phyloP scores from a whole-genome alignment of 441 rosid genomes.

The Erodium moschatum region DNA sequence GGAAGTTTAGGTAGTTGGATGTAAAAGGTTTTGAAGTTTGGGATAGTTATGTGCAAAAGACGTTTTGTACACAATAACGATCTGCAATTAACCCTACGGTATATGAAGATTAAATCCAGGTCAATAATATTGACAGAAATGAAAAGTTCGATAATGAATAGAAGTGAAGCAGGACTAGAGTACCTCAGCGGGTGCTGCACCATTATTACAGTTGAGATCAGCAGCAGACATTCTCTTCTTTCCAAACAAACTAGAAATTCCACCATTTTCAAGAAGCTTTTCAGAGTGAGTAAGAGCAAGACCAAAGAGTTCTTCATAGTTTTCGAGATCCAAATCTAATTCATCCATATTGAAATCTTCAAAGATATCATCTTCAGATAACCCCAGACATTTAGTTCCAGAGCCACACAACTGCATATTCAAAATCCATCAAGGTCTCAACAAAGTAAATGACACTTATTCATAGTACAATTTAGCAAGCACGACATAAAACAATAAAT shows the following conservation, averaged over 20 bases:
- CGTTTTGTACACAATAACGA: too few relatives aligned
- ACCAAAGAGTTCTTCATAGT: constrained; percentile 93
- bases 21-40: too few relatives aligned
- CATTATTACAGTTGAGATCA: constrained; percentile 43
- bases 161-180: constrained; percentile 22
- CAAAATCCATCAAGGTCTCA: too few relatives aligned
- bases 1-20: too few relatives aligned
- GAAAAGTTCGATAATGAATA: neutral
- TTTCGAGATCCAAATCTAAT: constrained; percentile 73
- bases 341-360: constrained; percentile 80
- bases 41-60: too few relatives aligned
- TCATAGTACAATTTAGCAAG: too few relatives aligned
- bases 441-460: too few relatives aligned
- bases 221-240: constrained; percentile 48
- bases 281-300: constrained; percentile 65
- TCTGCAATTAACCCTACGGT: too few relatives aligned
- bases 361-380: constrained; percentile 58
- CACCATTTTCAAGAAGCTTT: constrained; percentile 77
- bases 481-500: neutral
- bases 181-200: constrained; percentile 53
- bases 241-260: constrained; percentile 74
- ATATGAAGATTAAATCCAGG: too few relatives aligned
- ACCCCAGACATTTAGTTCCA: constrained; percentile 34
- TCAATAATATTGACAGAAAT: too few relatives aligned
- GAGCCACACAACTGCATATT: constrained; percentile 40